A percentile compares a stretch with the other conserved stretches of the same genome.
These are phyloP conservation scores for Cutaneotrichosporon sp. DNA, from an alignment of 1,284 basidiomycete species.

Conservation along the genomic window DNA sequence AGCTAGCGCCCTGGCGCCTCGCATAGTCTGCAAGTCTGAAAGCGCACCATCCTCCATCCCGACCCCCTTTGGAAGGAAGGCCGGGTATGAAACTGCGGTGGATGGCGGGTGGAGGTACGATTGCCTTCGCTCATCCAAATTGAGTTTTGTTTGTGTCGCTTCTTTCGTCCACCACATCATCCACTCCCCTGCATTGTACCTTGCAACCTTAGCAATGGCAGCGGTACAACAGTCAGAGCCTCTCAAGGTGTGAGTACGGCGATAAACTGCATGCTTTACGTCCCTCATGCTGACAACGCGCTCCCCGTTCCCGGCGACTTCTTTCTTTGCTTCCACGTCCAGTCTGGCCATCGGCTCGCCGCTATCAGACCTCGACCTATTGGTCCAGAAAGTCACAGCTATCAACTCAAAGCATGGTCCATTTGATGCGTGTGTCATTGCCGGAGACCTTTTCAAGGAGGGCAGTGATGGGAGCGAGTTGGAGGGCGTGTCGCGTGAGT, in stretches of 20 bases:
- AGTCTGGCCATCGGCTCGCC: constrained; percentile 85
- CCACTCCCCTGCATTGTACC: neutral
- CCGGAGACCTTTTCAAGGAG: constrained; percentile 84
- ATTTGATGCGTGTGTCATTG: constrained; percentile 80
- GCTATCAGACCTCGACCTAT: constrained; percentile 64
- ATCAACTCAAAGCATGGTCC: constrained; percentile 93
- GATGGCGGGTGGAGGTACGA: neutral
- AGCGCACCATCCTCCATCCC: no score
- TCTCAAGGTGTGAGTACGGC: constrained; percentile 10
- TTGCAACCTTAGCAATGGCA: neutral
- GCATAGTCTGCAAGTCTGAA: no score
- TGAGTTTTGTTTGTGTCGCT: neutral
- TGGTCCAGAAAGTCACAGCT: constrained; percentile 73
- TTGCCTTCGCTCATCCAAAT: neutral
- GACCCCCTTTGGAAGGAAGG: neutral
- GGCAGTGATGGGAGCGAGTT: constrained; percentile 51
- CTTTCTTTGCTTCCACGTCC: neutral
- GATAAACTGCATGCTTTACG: neutral
- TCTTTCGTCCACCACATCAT: neutral
- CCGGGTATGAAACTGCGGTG: neutral
- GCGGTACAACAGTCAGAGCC: constrained; percentile 10
- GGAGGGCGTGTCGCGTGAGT: constrained; percentile 41
- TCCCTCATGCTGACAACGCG: neutral
- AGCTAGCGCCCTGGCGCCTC: no score
- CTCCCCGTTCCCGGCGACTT: neutral